Evolutionary conservation across 495 filamentous ascomycete genomes (phyloP), one percentile per base, ranked within the genome.

Genomic region (Penicillium argentinense): DNA sequence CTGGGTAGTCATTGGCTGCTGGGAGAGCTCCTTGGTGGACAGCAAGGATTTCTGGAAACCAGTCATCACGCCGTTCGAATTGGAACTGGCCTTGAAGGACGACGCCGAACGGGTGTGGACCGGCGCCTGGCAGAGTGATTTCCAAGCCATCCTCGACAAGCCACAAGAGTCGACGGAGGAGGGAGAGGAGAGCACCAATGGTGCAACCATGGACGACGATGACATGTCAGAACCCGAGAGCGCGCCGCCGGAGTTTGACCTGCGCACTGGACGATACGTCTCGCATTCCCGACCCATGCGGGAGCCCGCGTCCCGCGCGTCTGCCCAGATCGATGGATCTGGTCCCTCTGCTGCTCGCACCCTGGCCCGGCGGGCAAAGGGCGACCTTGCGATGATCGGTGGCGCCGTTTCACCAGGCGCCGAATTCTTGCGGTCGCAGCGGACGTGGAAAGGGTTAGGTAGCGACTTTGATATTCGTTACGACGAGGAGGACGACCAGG

Each of bases 1-100:
- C 11, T 98, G 93, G 93, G 91, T 97, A 0, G 91, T 97, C 1
- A 86, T 98, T 30, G 95, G 95, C 8, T 98, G 93, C 68, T 97
- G 95, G 93, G 93, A 98, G 67, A 95, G 92, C 59, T 86, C 85
- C 46, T 71, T 97, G 34, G 80, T 97, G 9, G 88, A 88, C 53
- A 87, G 87, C 49, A 85, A 86, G 52, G 89, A 88, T 9, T 91
- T 93, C 56, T 97, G 80, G 71, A 84, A 79, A 60, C 89, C 89
- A 1, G 80, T 97, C 3, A 80, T 98, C 25, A 98, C 95, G 9
- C 91, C 93, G 2, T 97, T 90, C 60, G 93, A 97, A 76, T 69
- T 97, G 18, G 81, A 79, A 26, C 60, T 96, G 33, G 85, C 86
- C 3, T 68, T 97, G 48, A 67, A 77, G 63, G 68, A 76, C 4